Base-by-base conservation (phyloP, 2,329 filamentous ascomycete species). In the Onygenales sp. region DNA sequence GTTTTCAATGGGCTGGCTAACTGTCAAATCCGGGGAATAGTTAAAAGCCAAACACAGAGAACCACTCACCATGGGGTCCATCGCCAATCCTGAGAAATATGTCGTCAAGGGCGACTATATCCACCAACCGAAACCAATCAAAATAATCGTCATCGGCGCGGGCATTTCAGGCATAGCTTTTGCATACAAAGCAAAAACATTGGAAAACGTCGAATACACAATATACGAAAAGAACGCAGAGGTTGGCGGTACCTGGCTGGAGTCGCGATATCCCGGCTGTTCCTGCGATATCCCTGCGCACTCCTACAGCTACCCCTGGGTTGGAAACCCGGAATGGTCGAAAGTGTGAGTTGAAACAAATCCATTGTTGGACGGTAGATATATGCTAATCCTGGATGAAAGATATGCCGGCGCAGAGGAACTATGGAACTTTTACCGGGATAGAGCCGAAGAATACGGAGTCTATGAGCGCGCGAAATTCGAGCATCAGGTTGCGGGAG, bases 261-360 rank as follows among this genome's bases (percentile, higher is more conserved):
- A 47, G 7, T 32, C 27, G 11, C 44, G 44, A 8, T 47, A 47
- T 47, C 44, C 44, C 27, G 44, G 48, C 1, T 70, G 66, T 52
- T 71, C 69, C 1, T 75, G 73, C 56, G 72, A 76, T 52, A 67
- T 76, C 9, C 73, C 73, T 0, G 65, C 62, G 32, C 73, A 74
- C 52, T 70, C 71, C 0, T 76, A 75, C 34, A 37, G 11, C 13
- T 49, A 32, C 17, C 33, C 8, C 2, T 75, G 71, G 54, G 69
- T 70, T 11, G 71, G 71, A 1, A 74, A 74, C 39, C 70, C 69
- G 2, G 63, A 72, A 42, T 75, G 72, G 72, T 65, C 63, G 0
- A 64, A 69, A 6, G 70, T 72, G 36, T 39, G 13, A 39, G 36
- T 10, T 1, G 13, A 39, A 39, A 39, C 9, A 39, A 0, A 39